Percentiles rank a stretch among this genome's conserved stretches.
Evolutionary conservation across 129 eudicot genomes (phyloP).

Genomic region (Flaveria robusta): DNA sequence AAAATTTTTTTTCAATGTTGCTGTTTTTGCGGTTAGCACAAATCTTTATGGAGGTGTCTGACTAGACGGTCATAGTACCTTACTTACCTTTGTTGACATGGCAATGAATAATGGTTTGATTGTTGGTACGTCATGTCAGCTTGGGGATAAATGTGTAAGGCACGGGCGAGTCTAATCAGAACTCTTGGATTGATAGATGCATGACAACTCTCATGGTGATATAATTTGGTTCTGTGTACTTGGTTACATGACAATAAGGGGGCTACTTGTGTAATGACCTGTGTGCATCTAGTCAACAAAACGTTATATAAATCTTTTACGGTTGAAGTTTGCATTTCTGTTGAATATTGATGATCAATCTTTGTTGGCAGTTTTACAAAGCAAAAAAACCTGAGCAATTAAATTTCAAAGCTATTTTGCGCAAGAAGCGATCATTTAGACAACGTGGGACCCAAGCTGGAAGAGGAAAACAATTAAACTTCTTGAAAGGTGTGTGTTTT

Average conservation of each 20-base stretch:
- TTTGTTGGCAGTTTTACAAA: slow-evolving; percentile 57
- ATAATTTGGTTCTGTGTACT: background rate
- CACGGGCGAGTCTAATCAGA: background rate
- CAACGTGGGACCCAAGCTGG: slow-evolving; percentile 58
- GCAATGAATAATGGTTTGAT: background rate
- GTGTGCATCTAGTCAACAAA: background rate
- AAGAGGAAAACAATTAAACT: slow-evolving; percentile 62
- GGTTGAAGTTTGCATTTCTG: background rate
- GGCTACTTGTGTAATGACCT: background rate
- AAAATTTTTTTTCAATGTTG: background rate
- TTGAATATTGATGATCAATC: slow-evolving; percentile 5
- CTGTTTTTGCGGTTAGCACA: background rate
- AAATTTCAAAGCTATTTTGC: slow-evolving; percentile 49
- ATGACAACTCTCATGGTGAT: background rate
- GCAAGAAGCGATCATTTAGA: slow-evolving; percentile 84
- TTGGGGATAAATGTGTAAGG: slow-evolving; percentile 7
- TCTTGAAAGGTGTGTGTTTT: slow-evolving; percentile 42
- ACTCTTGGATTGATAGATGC: background rate
- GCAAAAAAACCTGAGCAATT: slow-evolving; percentile 53
- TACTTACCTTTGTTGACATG: background rate
- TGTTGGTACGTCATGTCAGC: background rate
- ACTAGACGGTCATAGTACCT: background rate
- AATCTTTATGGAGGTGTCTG: background rate
- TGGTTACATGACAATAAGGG: background rate
- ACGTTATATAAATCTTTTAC: background rate